These are phyloP conservation scores for Babesia sp. DNA, from an alignment of 169 alveolate species.

Conservation along the genomic window DNA sequence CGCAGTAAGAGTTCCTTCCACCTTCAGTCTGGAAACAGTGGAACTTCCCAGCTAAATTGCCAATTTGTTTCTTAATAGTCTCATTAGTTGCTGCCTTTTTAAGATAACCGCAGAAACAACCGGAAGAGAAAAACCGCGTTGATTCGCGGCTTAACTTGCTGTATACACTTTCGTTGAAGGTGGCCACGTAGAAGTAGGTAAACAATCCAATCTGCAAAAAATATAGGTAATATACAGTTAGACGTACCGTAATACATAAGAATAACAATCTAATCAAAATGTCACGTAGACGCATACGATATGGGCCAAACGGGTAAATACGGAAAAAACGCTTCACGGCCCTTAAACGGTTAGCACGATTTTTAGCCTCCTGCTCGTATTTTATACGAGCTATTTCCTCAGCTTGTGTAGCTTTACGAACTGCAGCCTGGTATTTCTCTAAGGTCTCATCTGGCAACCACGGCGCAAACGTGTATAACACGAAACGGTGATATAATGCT, in stretches of 20 bases:
- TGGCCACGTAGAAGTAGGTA: conserved; percentile 1
- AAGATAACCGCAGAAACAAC: conserved; percentile 18
- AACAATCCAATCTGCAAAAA: neutral
- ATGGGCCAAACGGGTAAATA: conserved; percentile 17
- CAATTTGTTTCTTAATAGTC: neutral
- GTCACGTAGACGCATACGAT: conserved; percentile 22
- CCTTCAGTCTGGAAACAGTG: neutral
- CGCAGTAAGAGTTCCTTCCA: neutral
- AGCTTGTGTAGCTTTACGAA: neutral
- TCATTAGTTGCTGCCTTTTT: neutral
- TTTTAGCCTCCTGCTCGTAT: conserved; percentile 27
- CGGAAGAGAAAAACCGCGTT: neutral
- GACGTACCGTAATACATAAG: neutral
- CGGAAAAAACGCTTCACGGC: neutral
- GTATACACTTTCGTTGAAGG: neutral
- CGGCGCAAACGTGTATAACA: neutral
- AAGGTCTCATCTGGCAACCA: neutral
- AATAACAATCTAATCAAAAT: neutral
- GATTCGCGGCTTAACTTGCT: neutral
- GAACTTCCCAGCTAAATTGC: conserved; percentile 9
- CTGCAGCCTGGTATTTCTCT: neutral
- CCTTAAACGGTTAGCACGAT: neutral
- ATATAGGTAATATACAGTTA: neutral
- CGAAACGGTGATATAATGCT: conserved; percentile 36
- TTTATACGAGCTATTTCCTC: conserved; percentile 20